Evolutionary conservation across 495 filamentous ascomycete species (phyloP).

Genomic region (Sphaerosporella brunnea): DNA sequence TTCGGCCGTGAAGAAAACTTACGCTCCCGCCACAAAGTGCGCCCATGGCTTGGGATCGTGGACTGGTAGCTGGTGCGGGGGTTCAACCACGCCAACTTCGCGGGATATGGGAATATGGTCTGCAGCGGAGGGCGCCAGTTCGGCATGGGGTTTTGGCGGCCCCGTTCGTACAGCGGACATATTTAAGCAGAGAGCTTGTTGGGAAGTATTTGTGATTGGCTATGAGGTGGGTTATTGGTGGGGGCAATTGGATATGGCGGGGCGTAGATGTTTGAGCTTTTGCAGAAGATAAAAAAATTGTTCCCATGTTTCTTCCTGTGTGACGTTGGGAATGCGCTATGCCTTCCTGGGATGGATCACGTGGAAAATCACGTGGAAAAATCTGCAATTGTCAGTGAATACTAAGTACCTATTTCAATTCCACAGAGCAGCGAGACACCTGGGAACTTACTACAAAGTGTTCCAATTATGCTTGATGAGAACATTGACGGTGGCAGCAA

Average conservation of each 20-base stretch:
- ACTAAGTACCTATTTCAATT: no score
- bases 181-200: background rate
- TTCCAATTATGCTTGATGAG: background rate
- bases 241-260: no score
- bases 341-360: background rate
- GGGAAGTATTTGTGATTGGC: background rate
- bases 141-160: background rate
- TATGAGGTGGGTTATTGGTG: background rate
- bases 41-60: conserved; percentile 54
- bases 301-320: no score
- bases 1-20: conserved; percentile 28
- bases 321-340: background rate
- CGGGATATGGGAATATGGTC: conserved; percentile 23
- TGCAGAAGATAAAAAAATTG: background rate
- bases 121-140: conserved; percentile 8
- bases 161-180: background rate
- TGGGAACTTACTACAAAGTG: no score
- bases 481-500: background rate
- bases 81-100: conserved; percentile 20
- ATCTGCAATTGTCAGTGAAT: no score
- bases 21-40: conserved; percentile 80
- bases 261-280: background rate
- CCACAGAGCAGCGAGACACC: background rate
- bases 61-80: conserved; percentile 12
- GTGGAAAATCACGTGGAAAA: no score